Evolutionary conservation across 768 basidiomycete species (phyloP).

Genomic region (Boletus barrowsii): DNA sequence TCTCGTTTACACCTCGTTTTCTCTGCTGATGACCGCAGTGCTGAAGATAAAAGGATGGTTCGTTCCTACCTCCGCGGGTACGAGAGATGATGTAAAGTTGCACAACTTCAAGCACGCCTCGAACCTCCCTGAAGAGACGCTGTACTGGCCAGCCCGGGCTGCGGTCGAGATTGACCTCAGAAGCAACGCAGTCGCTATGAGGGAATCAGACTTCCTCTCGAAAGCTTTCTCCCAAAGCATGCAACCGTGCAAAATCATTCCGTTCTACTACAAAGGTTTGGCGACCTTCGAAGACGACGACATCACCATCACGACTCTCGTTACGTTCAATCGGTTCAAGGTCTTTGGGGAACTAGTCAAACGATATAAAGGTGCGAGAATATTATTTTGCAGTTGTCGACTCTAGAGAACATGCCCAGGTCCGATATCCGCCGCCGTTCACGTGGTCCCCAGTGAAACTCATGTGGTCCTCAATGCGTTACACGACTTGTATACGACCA

Average conservation of each 20-base stretch:
- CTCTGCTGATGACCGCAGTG: slow-evolving; percentile 14
- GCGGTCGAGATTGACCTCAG: not conserved
- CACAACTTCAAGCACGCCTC: slow-evolving; percentile 1
- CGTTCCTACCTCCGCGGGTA: not conserved
- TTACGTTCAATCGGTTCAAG: slow-evolving; percentile 75
- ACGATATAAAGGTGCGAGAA: slow-evolving; percentile 64
- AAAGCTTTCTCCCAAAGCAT: slow-evolving; percentile 69
- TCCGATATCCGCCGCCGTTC: slow-evolving; percentile 81
- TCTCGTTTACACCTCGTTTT: slow-evolving; percentile 32
- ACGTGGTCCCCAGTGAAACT: slow-evolving; percentile 47
- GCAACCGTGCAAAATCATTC: slow-evolving; percentile 72
- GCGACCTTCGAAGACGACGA: slow-evolving; percentile 57
- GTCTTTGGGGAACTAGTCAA: slow-evolving; percentile 70
- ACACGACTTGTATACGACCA: slow-evolving; percentile 63
- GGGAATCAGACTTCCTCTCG: slow-evolving; percentile 56
- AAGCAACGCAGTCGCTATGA: slow-evolving; percentile 28
- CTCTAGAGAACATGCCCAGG: slow-evolving; percentile 40
- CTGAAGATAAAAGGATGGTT: slow-evolving; percentile 8
- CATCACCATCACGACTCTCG: slow-evolving; percentile 81
- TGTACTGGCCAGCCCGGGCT: slow-evolving; percentile 21
- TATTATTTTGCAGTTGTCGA: not conserved
- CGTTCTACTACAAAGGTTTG: slow-evolving; percentile 75
- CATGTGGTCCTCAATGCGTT: slow-evolving; percentile 58
- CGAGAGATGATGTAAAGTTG: not conserved
- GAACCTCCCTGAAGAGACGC: slow-evolving; percentile 12